Conservation (phyloP, 768 basidiomycete species). For the Lactifluus rugatus region DNA sequence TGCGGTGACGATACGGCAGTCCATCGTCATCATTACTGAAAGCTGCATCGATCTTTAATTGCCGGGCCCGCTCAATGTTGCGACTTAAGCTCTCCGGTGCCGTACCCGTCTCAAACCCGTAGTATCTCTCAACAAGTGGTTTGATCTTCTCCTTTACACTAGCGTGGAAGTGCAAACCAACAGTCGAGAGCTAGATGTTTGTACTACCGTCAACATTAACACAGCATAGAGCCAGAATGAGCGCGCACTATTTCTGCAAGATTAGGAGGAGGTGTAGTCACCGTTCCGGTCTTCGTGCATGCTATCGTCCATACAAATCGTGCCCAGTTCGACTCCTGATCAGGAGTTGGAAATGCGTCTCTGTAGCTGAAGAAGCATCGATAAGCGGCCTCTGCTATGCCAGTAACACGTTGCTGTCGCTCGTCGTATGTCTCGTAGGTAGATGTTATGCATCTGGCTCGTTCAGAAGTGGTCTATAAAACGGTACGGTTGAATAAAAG, state of each 20-base stretch:
- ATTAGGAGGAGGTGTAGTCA: neutral
- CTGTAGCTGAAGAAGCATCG: constrained; percentile 8
- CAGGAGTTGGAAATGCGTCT: constrained; percentile 10
- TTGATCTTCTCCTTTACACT: constrained; percentile 4
- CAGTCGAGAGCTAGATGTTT: neutral
- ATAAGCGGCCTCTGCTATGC: constrained; percentile 1
- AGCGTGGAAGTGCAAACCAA: neutral
- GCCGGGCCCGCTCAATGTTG: neutral
- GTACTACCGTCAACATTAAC: neutral
- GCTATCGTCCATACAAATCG: constrained; percentile 6
- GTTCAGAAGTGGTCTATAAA: constrained; percentile 6
- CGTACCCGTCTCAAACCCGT: constrained; percentile 10
- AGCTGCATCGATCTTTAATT: constrained; percentile 2
- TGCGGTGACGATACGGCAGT: neutral
- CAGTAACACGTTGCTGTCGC: neutral
- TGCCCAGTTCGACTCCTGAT: constrained; percentile 1
- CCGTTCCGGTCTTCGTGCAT: constrained; percentile 2
- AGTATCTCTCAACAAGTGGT: constrained; percentile 11
- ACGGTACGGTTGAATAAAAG: neutral
- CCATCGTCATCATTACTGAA: neutral
- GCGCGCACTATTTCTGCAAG: constrained; percentile 4
- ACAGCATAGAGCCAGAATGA: neutral
- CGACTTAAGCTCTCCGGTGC: neutral
- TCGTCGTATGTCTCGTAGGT: neutral
- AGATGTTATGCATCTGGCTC: neutral